These are phyloP conservation scores for Singerocomus inundabilis DNA, from an alignment of 1,284 basidiomycete genomes.

Conservation along the genomic window DNA sequence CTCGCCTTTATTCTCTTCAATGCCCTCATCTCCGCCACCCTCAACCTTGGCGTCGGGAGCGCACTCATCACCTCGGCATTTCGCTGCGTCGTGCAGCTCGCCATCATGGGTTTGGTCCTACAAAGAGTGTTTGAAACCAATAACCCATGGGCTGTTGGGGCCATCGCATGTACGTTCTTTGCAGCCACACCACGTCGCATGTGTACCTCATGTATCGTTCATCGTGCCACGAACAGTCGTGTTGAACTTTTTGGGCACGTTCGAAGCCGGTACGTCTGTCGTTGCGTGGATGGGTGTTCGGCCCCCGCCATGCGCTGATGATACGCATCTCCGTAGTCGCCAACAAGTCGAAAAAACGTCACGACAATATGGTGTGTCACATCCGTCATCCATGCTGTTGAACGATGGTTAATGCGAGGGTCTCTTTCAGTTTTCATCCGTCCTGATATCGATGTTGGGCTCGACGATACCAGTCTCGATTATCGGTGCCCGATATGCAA, in stretches of 20 bases:
- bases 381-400: neutral
- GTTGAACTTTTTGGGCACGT: slow-evolving; percentile 70
- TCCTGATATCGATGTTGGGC: slow-evolving; percentile 66
- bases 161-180: slow-evolving; percentile 58
- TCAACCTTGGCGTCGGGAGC: slow-evolving; percentile 68
- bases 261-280: slow-evolving; percentile 54
- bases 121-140: slow-evolving; percentile 74
- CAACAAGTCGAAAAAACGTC: slow-evolving; percentile 77
- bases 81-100: slow-evolving; percentile 76
- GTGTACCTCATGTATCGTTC: neutral
- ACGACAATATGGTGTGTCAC: slow-evolving; percentile 62
- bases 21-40: slow-evolving; percentile 56
- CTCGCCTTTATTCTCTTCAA: slow-evolving; percentile 72
- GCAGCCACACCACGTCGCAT: neutral
- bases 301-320: slow-evolving; percentile 1
- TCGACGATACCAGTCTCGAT: slow-evolving; percentile 82
- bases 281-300: neutral
- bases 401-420: neutral
- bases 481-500: slow-evolving; percentile 73
- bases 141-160: slow-evolving; percentile 71
- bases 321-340: slow-evolving; percentile 37
- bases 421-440: slow-evolving; percentile 58
- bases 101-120: slow-evolving; percentile 66
- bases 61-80: slow-evolving; percentile 68
- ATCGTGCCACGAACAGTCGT: slow-evolving; percentile 41